phyloP scores from a whole-genome alignment of 176 grass and related monocot genomes.

The Dendrocalamus sinicus region DNA sequence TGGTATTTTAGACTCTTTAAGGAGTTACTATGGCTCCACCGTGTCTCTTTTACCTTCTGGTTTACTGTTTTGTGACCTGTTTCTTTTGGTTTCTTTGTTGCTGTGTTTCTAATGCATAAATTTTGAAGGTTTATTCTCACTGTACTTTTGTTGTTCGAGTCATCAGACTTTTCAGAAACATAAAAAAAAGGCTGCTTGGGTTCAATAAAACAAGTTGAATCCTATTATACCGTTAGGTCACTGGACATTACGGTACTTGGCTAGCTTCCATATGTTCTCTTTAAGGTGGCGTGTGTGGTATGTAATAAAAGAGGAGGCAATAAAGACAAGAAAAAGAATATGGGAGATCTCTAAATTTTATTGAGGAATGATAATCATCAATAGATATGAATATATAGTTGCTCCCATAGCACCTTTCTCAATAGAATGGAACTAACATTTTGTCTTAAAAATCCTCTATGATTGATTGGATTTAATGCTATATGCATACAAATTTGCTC shows the following conservation, averaged over 20 bases:
- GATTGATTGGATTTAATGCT: slow-evolving; percentile 31
- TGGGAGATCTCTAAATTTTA: slow-evolving; percentile 23
- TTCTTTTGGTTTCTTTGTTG: slow-evolving; percentile 5
- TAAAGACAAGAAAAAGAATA: slow-evolving; percentile 16
- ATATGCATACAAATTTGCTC: slow-evolving; percentile 14
- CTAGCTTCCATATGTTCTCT: slow-evolving; percentile 8
- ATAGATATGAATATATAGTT: slow-evolving; percentile 10
- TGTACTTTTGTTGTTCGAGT: not conserved
- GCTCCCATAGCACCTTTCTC: slow-evolving; percentile 16
- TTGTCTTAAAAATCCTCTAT: slow-evolving; percentile 5
- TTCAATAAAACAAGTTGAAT: not conserved
- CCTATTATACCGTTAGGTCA: not conserved
- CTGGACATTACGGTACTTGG: slow-evolving; percentile 11
- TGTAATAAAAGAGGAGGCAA: slow-evolving; percentile 15
- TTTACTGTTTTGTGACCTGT: slow-evolving; percentile 6
- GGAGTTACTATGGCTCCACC: slow-evolving; percentile 3
- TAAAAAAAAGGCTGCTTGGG: not conserved
- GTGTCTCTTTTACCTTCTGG: not conserved
- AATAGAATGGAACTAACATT: slow-evolving; percentile 18
- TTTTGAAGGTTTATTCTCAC: not conserved
- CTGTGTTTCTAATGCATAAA: not conserved
- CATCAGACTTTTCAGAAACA: not conserved
- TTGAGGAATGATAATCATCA: slow-evolving; percentile 1
- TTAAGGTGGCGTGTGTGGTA: not conserved
- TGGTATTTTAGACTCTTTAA: not conserved